Evolutionary conservation across 2,329 filamentous ascomycete genomes (phyloP), one percentile per base, ranked within the genome.

Genomic region (Didymella sp.): DNA sequence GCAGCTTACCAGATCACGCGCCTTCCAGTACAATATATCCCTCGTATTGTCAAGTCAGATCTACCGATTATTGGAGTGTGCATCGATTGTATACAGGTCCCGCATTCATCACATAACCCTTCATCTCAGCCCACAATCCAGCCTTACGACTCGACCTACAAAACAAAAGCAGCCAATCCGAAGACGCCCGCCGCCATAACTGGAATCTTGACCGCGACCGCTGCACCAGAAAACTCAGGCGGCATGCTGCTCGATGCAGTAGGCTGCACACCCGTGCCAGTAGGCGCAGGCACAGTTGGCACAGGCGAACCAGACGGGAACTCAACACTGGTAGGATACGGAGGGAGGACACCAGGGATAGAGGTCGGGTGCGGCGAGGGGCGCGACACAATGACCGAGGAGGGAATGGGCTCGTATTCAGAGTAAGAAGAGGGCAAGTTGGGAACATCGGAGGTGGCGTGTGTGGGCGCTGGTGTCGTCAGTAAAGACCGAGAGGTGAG

Each of bases 181-280:
- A 70, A 13, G 3, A 66, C 24, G 24, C 64, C 68, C 15, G 49
- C 67, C 54, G 65, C 38, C 2, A 58, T 46, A 4, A 59, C 54
- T 12, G 64, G 61, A 1, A 62, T 60, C 41, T 62, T 60, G 1
- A 61, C 44, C 2, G 58, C 52, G 17, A 25, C 30, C n/a, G 64
- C 68, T 2, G 64, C 67, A 50, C 58, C 66, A 28, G 67, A 66
- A 56, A 66, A 71, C 8, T 45, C 40, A 6, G 68, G 59, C 2
- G 68, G 59, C 22, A 61, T 37, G 6, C 24, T 13, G 2, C 33
- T 42, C 22, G 46, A 41, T 2, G 51, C 11, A n/a, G 48, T 40
- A 3, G 30, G 31, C 17, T 49, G 31, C 9, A 43, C 33, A 15
- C 59, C 58, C 11, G 61, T 45, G 9, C 60, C 59, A 4, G 58